Evolutionary conservation across 2,329 filamentous ascomycete genomes (phyloP), one percentile per base, ranked within the genome.

Genomic region (Pseudovirgaria hyperparasitica): DNA sequence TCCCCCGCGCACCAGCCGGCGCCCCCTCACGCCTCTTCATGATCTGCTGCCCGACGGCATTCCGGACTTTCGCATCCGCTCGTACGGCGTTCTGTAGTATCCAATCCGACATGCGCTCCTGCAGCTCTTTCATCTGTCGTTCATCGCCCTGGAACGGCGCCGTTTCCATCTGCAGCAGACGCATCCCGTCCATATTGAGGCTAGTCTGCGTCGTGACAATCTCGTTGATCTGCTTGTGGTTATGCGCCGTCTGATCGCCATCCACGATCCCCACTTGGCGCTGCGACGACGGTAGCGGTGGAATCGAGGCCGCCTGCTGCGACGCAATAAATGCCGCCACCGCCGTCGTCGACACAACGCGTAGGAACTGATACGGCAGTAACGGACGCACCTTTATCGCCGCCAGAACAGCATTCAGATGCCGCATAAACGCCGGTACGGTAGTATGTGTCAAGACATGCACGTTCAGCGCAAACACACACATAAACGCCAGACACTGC

Each of bases 31-130:
- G 63, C 39, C 70, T 59, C 45, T 64, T 70, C 48, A 70, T 64
- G 27, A 84, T 50, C 12, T 73, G 71, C 28, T 62, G 66, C 16
- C 70, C 71, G 37, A 92, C 59, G 2, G 82, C 82, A 47, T 80
- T 73, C 39, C 73, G 67, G 10, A 93, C 84, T 58, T 84, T 80
- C 1, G 76, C 76, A 52, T 87, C 81, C 25, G 68, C 69, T 31
- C 77, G 64, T 25, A 92, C 76, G 2, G 80, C 84, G 46, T 86
- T 86, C 51, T 87, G 72, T 22, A 92, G 72, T 32, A 93, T 56
- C 69, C 82, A 90, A 42, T 87, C 78, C 52, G 74, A 76, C 54
- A 92, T 70, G 42, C 76, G 77, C 21, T 63, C 63, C 35, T 72
- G 67, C 43, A 87, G 55, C 27, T 68, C 70, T 14, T 57, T 57